Conservation (phyloP, 495 filamentous ascomycete species). For the Aspergillus kassunensis region DNA sequence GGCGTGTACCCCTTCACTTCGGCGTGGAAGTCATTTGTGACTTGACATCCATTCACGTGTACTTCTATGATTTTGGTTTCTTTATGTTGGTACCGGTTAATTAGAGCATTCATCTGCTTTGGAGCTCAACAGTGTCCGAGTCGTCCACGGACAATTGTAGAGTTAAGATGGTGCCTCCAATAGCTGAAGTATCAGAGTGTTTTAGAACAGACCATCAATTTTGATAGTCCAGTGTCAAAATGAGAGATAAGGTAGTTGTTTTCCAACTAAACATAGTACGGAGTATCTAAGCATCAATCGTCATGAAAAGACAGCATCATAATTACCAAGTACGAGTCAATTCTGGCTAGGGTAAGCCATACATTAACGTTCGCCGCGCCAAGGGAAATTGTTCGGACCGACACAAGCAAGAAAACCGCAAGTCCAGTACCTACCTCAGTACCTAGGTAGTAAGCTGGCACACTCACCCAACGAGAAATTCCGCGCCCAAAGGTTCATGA, state of each 20-base stretch:
- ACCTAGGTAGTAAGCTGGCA: background rate
- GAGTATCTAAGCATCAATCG: no score
- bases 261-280: no score
- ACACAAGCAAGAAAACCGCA: conserved; percentile 1
- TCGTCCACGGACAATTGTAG: background rate
- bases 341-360: background rate
- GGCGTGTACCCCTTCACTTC: background rate
- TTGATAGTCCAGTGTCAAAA: no score
- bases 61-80: conserved; percentile 18
- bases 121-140: background rate
- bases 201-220: no score
- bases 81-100: conserved; percentile 12
- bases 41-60: conserved; percentile 15
- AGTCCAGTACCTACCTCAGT: no score
- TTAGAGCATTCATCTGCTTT: background rate
- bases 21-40: conserved; percentile 2
- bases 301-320: background rate
- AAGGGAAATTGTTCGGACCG: conserved; percentile 5
- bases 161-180: no score
- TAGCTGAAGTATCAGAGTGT: no score
- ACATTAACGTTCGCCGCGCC: conserved; percentile 7
- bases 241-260: no score
- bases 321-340: background rate
- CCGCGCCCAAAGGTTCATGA: conserved; percentile 35
- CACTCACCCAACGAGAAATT: background rate